A percentile compares a stretch with the other conserved stretches of the same genome.
Evolutionary conservation across 2,329 filamentous ascomycete genomes (phyloP).

Genomic region (Trichoderma sp.): DNA sequence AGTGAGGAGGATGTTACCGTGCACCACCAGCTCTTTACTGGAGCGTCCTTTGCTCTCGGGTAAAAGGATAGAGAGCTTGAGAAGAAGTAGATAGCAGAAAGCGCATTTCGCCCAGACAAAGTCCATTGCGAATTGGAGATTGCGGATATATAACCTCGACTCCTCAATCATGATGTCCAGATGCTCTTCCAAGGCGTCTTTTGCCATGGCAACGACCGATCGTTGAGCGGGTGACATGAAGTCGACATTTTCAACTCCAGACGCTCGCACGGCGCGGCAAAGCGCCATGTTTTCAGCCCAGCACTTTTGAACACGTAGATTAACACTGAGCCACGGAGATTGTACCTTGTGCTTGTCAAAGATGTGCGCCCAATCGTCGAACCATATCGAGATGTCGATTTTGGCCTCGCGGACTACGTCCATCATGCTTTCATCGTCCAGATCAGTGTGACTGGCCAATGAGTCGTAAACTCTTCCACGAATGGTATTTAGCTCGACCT

Average conservation of each 20-base stretch:
- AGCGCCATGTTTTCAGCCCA: slow-evolving; percentile 56
- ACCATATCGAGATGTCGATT: slow-evolving; percentile 53
- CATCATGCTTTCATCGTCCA: slow-evolving; percentile 41
- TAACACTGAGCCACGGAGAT: slow-evolving; percentile 43
- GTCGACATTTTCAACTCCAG: slow-evolving; percentile 35
- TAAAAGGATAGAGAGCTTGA: slow-evolving; percentile 54
- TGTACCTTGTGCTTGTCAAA: slow-evolving; percentile 27
- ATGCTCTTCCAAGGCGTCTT: slow-evolving; percentile 52
- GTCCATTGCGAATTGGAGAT: slow-evolving; percentile 56
- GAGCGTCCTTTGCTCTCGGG: slow-evolving; percentile 38
- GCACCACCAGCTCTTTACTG: slow-evolving; percentile 27
- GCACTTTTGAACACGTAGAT: slow-evolving; percentile 53
- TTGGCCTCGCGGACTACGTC: slow-evolving; percentile 47
- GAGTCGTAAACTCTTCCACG: slow-evolving; percentile 42
- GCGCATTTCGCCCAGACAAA: slow-evolving; percentile 62
- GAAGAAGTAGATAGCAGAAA: slow-evolving; percentile 57
- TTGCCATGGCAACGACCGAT: slow-evolving; percentile 51
- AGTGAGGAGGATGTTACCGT: slow-evolving; percentile 30
- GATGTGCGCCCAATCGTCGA: slow-evolving; percentile 42
- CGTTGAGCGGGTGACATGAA: slow-evolving; percentile 52
- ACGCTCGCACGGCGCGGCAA: slow-evolving; percentile 50
- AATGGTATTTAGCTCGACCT: slow-evolving; percentile 46
- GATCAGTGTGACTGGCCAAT: slow-evolving; percentile 31
- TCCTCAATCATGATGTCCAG: slow-evolving; percentile 50
- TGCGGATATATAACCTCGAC: slow-evolving; percentile 50